These are phyloP conservation scores for Ganoderma resinaceum DNA, from an alignment of 1,284 basidiomycete species.

Conservation along the genomic window DNA sequence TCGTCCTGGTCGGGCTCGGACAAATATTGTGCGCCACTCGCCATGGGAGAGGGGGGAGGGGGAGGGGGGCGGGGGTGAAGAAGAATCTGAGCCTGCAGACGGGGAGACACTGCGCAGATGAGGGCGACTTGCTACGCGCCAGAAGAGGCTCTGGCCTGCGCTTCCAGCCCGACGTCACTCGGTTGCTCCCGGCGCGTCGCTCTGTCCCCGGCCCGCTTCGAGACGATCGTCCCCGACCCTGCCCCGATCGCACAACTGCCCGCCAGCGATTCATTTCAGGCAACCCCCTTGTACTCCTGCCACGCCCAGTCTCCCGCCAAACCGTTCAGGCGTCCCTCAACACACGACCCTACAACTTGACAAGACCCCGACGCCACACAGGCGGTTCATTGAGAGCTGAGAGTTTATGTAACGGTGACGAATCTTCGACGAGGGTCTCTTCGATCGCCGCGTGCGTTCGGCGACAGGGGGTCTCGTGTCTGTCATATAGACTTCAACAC, in stretches of 20 bases:
- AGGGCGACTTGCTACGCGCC: constrained; percentile 25
- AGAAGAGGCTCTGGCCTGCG: constrained; percentile 18
- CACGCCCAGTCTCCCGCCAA: neutral
- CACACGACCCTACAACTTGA: neutral
- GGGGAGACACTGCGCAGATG: constrained; percentile 5
- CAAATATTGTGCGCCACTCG: constrained; percentile 23
- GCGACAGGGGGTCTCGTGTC: neutral
- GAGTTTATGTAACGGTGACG: neutral
- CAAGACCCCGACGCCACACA: neutral
- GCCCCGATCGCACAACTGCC: neutral
- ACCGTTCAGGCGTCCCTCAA: neutral
- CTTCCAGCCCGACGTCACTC: constrained; percentile 22
- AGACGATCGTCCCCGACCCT: neutral
- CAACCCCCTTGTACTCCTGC: neutral
- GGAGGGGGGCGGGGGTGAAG: constrained; percentile 4
- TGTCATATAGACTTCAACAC: neutral
- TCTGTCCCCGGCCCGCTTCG: neutral
- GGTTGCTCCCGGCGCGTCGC: constrained; percentile 2
- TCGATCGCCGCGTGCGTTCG: constrained; percentile 1
- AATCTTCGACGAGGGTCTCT: neutral
- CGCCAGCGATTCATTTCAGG: neutral
- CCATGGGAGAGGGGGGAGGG: constrained; percentile 38
- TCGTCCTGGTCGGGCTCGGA: constrained; percentile 36
- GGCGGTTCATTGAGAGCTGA: neutral
- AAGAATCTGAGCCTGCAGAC: constrained; percentile 28